Conservation (phyloP, 1,284 basidiomycete genomes). For the Limonomyces culmigenus region DNA sequence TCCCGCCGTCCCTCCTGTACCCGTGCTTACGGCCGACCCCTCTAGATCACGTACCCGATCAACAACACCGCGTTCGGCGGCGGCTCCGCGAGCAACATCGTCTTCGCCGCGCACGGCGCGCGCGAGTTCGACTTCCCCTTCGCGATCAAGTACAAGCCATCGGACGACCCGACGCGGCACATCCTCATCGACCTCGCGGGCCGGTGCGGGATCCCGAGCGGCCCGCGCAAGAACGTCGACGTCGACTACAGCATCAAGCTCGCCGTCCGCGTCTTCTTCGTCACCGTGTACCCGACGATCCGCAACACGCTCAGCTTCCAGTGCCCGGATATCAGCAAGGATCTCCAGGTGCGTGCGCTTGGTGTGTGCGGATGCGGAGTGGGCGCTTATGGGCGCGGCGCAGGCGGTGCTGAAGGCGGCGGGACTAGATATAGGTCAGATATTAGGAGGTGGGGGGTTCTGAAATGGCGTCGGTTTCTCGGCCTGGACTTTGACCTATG, state of each 20-base stretch:
- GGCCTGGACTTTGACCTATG: too few relatives aligned
- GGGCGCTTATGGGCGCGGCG: too few relatives aligned
- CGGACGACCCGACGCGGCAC: conserved; percentile 35
- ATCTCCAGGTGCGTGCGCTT: too few relatives aligned
- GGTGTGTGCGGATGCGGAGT: too few relatives aligned
- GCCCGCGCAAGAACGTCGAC: conserved; percentile 30
- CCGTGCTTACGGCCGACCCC: conserved; percentile 1
- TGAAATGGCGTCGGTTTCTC: too few relatives aligned
- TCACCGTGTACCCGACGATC: conserved; percentile 56
- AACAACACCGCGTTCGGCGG: conserved; percentile 53
- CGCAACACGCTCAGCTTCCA: conserved; percentile 46
- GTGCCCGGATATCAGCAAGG: conserved; percentile 37
- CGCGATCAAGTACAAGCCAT: conserved; percentile 48
- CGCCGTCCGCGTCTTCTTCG: conserved; percentile 41
- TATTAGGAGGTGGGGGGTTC: too few relatives aligned
- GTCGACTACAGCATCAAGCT: conserved; percentile 62
- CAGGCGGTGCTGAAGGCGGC: too few relatives aligned
- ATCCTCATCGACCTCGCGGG: conserved; percentile 50
- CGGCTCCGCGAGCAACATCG: conserved; percentile 42
- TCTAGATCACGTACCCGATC: conserved; percentile 59
- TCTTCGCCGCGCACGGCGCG: conserved; percentile 43
- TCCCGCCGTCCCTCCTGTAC: conserved; percentile 4
- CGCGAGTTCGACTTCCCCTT: conserved; percentile 79
- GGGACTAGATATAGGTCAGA: too few relatives aligned
- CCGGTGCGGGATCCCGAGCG: conserved; percentile 49